phyloP scores from a whole-genome alignment of 768 basidiomycete species.

The Serendipita vermifera region DNA sequence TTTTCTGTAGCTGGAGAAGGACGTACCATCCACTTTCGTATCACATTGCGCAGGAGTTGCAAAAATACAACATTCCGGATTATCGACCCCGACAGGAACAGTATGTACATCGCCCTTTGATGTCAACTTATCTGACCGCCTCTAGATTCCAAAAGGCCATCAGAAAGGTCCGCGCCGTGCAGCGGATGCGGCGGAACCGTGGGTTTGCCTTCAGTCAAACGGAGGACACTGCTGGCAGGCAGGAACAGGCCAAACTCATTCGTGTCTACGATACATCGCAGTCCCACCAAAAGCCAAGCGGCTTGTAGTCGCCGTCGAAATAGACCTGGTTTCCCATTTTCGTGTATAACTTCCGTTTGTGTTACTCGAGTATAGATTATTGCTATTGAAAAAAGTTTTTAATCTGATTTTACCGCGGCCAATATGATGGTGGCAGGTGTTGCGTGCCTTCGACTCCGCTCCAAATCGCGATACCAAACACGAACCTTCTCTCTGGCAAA shows the following conservation, averaged over 20 bases:
- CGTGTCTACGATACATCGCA: slow-evolving; percentile 81
- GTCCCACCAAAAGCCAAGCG: slow-evolving; percentile 54
- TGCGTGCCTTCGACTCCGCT: not conserved
- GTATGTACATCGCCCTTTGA: slow-evolving; percentile 33
- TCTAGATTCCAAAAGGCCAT: slow-evolving; percentile 93
- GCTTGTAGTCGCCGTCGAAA: slow-evolving; percentile 38
- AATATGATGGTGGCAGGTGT: not conserved
- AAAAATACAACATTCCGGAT: slow-evolving; percentile 95
- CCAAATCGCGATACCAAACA: not conserved
- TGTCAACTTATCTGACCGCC: slow-evolving; percentile 14
- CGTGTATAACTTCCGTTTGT: not conserved
- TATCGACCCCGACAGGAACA: slow-evolving; percentile 97
- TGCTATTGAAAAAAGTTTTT: no score
- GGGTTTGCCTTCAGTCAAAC: slow-evolving; percentile 99
- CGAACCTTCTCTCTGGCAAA: no score
- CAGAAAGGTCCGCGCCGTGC: slow-evolving; percentile 98
- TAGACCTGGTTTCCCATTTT: not conserved
- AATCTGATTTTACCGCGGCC: no score
- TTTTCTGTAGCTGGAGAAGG: slow-evolving; percentile 58
- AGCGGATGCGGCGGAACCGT: slow-evolving; percentile 89
- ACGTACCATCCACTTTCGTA: slow-evolving; percentile 88
- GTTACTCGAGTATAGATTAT: no score
- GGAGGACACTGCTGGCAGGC: slow-evolving; percentile 56
- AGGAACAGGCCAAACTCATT: slow-evolving; percentile 77
- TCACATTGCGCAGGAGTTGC: slow-evolving; percentile 97